These are phyloP conservation scores for Mortierella antarctica DNA, from an alignment of 192 early-diverging fungal species.

Conservation along the genomic window DNA sequence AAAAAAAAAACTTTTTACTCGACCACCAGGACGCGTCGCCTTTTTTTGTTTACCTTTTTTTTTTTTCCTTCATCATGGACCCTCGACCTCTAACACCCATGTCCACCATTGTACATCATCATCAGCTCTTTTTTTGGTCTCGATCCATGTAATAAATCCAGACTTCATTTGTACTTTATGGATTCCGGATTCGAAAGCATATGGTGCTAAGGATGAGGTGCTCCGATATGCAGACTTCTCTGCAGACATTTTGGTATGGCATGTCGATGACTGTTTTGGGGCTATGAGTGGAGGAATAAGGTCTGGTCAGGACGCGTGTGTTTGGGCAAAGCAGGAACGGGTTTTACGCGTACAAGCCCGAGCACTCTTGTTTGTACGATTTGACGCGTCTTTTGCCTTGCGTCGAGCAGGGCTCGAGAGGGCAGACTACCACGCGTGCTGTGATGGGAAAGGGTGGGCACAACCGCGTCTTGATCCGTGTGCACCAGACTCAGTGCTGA, in stretches of 20 bases:
- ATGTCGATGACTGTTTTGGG: not conserved
- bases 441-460: no score
- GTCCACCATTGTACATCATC: slow-evolving; percentile 36
- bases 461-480: not conserved
- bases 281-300: no score
- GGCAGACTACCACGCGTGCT: not conserved
- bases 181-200: no score
- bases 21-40: slow-evolving; percentile 19
- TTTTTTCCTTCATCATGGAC: not conserved
- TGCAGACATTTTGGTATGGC: not conserved
- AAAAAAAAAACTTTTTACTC: slow-evolving; percentile 1
- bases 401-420: not conserved
- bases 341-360: no score
- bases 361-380: not conserved
- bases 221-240: no score
- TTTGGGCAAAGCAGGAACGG: no score
- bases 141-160: slow-evolving; percentile 27
- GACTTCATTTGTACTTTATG: not conserved
- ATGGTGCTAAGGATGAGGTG: no score
- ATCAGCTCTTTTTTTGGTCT: not conserved
- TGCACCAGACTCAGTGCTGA: no score
- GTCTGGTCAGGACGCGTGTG: no score
- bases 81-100: slow-evolving; percentile 13
- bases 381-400: slow-evolving; percentile 1
- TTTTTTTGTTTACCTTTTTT: slow-evolving; percentile 20